Evolutionary conservation across 2,329 filamentous ascomycete species (phyloP), one percentile per base, ranked within the genome.

Genomic region (Fusarium musae): DNA sequence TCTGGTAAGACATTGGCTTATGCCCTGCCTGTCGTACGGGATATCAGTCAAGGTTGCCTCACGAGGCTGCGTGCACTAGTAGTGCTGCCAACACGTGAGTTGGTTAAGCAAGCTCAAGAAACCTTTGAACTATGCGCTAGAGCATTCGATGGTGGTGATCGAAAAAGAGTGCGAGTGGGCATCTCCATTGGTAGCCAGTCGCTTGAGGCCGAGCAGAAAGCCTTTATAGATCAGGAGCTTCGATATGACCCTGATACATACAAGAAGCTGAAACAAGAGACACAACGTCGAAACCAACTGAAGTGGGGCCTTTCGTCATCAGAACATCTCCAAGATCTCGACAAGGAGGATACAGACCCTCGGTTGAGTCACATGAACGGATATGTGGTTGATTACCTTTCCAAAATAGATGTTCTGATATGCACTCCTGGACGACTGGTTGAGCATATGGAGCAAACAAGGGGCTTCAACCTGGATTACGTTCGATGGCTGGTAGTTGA

Each of bases 1-100:
- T 98, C 96, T 1, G 96, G 96, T 63, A 99, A 99, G 80, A 99
- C 96, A 0, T 82, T 99, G 21, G 93, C 96, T 1, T 99, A 99
- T 78, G 90, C 96, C 1, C 84, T 99, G 6, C 96, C 96, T 0
- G 90, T 99, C 66, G 88, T 97, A 8, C 90, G 94, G 50, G 91
- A 92, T 57, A 85, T 99, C 54, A 91, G 92, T 73, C 85, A 88
- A 37, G 87, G 88, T 19, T 84, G 84, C 28, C 87, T 90, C 16
- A 93, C 92, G 1, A 89, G 89, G 62, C 83, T 99, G 13, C 89
- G 93, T 43, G 95, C 92, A 2, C 82, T 99, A 2, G 90, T 99
- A 52, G 92, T 99, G 2, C 91, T 99, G 16, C 96, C 96, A 0
- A 99, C 96, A 0, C 87, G 96, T 81, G 95, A 98, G 78, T 87